A percentile compares a stretch with the other conserved stretches of the same genome.
Conservation (phyloP, 768 basidiomycete species). For the Tricholoma flavovirens region DNA sequence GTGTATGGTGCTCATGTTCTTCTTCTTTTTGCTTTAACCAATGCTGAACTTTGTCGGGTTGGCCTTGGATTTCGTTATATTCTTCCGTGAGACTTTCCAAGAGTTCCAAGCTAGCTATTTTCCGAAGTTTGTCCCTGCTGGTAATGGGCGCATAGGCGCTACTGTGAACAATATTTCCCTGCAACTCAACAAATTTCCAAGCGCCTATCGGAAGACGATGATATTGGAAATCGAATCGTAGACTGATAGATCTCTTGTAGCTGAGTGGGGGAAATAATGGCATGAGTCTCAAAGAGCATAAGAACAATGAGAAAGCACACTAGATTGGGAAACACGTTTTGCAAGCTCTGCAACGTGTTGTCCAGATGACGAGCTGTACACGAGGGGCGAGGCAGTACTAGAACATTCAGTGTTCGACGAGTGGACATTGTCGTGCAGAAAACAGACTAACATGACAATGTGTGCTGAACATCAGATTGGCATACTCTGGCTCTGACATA, state of each 20-base stretch:
- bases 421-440: not conserved
- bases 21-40: constrained; percentile 26
- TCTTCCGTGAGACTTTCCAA: constrained; percentile 20
- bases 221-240: constrained; percentile 6
- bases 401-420: not conserved
- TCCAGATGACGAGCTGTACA: constrained; percentile 15
- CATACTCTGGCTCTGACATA: constrained; percentile 3
- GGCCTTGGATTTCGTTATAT: constrained; percentile 16
- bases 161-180: constrained; percentile 15
- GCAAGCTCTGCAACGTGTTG: constrained; percentile 16
- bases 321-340: constrained; percentile 15
- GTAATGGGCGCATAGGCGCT: constrained; percentile 17
- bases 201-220: constrained; percentile 10
- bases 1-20: constrained; percentile 22
- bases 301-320: constrained; percentile 5
- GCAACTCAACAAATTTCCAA: constrained; percentile 14
- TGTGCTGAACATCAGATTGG: constrained; percentile 3
- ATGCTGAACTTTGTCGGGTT: constrained; percentile 17
- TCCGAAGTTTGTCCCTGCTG: constrained; percentile 14
- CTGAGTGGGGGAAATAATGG: constrained; percentile 4
- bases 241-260: constrained; percentile 12
- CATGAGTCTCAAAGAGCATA: not conserved
- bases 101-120: constrained; percentile 12
- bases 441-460: constrained; percentile 3
- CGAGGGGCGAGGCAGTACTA: constrained; percentile 16